These are phyloP conservation scores for Coniferiporia sulphurascens DNA, from an alignment of 1,284 basidiomycete species.

Conservation along the genomic window DNA sequence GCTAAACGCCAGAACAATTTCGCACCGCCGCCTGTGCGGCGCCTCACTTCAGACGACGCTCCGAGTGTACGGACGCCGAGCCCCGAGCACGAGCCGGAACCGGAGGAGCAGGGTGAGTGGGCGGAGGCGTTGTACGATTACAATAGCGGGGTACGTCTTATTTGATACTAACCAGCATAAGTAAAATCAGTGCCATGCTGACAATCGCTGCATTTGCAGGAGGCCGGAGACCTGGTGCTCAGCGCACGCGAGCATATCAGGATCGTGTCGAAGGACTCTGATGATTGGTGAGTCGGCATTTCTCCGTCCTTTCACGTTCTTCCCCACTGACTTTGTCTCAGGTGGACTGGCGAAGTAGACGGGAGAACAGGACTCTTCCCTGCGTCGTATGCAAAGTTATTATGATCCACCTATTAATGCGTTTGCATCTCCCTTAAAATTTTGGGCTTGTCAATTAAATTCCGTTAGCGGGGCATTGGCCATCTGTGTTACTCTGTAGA, in stretches of 20 bases:
- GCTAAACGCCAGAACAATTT: slow-evolving; percentile 39
- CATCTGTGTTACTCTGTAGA: too few species aligned
- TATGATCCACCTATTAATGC: slow-evolving; percentile 32
- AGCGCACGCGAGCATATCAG: slow-evolving; percentile 49
- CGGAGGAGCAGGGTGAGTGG: slow-evolving; percentile 58
- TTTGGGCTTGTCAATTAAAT: not conserved
- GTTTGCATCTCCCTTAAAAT: not conserved
- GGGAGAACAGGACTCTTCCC: slow-evolving; percentile 65
- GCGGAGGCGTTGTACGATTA: slow-evolving; percentile 75
- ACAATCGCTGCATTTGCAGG: slow-evolving; percentile 35
- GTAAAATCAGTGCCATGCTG: not conserved
- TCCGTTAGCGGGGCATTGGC: too few species aligned
- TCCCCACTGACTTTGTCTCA: slow-evolving; percentile 26
- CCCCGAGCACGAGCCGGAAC: slow-evolving; percentile 31
- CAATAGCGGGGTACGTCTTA: slow-evolving; percentile 46
- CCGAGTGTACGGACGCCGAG: slow-evolving; percentile 22
- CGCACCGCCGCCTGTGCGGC: slow-evolving; percentile 51
- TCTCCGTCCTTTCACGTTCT: not conserved
- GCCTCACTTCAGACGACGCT: slow-evolving; percentile 23
- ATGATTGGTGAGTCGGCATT: slow-evolving; percentile 56
- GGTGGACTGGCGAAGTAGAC: slow-evolving; percentile 72
- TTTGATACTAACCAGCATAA: not conserved
- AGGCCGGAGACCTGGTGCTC: slow-evolving; percentile 59
- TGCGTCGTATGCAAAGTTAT: slow-evolving; percentile 65
- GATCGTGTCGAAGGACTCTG: slow-evolving; percentile 59